A percentile compares a stretch with the other conserved stretches of the same genome.
These are phyloP conservation scores for Phytophthora citricola DNA, from an alignment of 352 stramenopile species.

Conservation along the genomic window DNA sequence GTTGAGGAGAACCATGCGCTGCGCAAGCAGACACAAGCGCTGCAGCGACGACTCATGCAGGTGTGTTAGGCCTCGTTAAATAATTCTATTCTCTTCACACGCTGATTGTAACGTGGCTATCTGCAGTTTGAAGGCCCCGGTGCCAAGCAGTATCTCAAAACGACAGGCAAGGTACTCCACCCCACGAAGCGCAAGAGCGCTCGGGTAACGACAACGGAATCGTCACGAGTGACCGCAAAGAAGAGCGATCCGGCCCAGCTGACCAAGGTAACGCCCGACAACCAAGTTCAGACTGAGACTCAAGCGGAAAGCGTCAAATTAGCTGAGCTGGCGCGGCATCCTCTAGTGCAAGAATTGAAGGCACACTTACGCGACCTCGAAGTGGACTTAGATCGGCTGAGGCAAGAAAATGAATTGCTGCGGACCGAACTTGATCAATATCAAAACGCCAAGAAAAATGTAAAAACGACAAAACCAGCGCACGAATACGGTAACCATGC, in stretches of 20 bases:
- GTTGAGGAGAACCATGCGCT: conserved; percentile 69
- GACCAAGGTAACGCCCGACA: not conserved
- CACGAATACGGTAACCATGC: conserved; percentile 1
- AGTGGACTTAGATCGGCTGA: conserved; percentile 51
- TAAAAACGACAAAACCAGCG: not conserved
- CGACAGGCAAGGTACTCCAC: not conserved
- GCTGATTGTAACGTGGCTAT: conserved; percentile 3
- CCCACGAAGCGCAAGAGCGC: conserved; percentile 5
- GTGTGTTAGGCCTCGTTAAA: conserved; percentile 20
- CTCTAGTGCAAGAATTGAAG: conserved; percentile 50
- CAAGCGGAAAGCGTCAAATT: not conserved
- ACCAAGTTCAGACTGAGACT: conserved; percentile 2
- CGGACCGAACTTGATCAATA: conserved; percentile 33
- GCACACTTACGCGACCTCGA: conserved; percentile 50
- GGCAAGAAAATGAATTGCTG: conserved; percentile 64
- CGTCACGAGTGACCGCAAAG: too few relatives aligned
- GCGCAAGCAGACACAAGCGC: conserved; percentile 34
- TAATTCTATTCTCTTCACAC: not conserved
- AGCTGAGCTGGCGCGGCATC: conserved; percentile 9
- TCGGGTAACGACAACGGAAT: not conserved
- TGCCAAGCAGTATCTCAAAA: conserved; percentile 8
- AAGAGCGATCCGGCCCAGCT: too few relatives aligned
- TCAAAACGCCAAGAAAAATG: conserved; percentile 4
- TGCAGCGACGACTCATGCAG: conserved; percentile 54
- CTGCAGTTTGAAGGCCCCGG: conserved; percentile 27